Base-by-base conservation (phyloP, 345 rosid species). In the Nephelium lappaceum region DNA sequence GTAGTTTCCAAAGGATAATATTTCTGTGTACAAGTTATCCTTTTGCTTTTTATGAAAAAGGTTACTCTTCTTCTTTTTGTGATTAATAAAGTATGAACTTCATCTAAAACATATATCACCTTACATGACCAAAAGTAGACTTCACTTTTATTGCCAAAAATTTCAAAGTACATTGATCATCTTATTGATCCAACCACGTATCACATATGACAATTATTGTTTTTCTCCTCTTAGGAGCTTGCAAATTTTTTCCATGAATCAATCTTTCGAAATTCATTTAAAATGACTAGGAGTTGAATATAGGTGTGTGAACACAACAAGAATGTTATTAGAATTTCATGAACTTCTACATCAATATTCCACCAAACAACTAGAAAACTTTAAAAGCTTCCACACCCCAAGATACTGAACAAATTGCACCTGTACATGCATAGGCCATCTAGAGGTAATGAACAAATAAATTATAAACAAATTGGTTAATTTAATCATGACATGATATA, bases 381-480 rank as follows among this genome's bases (percentile, higher is more conserved):
- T 5, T 41, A 41, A 41, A 5, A 0, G 43, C 9, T 41, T 8
- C 43, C 9, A 5, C 9, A 41, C 43, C 43, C 43, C 43, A 6
- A 31, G 36, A 31, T 31, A 31, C 36, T 31, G 2, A 31, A 31
- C 36, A 2, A 31, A 31, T 31, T 31, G 36, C 36, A 31, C 36
- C 36, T 31, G 3, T 12, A 49, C 14, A 49, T 47, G 4, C 14
- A 49, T 49, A 49, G 19, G 55, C 36, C 55, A 69, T 19, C 16
- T 12, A 42, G 31, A 19, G 43, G 6, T 69, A 21, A 58, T 19
- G 25, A 21, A 69, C 60, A 25, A 47, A 25, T 36, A 42, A 42
- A 24, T 72, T 55, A 72, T 24, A 19, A 61, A 45, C 62, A 3
- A 69, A 77, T 77, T 42, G 65, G 41, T 69, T 58, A 24, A 25